A percentile compares a stretch with the other conserved stretches of the same genome.
These are phyloP conservation scores for Sarocladium oryzae DNA, from an alignment of 2,329 filamentous ascomycete species.

Conservation along the genomic window DNA sequence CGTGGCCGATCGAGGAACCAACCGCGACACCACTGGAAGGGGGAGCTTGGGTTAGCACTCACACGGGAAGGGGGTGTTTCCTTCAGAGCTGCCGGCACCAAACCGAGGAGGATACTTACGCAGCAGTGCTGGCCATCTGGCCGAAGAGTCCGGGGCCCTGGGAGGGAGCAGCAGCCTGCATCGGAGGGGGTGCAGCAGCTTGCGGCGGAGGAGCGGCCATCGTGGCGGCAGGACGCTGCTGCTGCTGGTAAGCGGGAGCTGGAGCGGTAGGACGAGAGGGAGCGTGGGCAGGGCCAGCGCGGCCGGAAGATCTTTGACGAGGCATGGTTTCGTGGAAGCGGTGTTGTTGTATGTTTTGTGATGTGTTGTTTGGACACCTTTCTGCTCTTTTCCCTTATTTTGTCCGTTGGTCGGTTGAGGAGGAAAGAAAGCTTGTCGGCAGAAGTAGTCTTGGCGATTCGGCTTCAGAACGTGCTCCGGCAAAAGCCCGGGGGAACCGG, in stretches of 20 bases:
- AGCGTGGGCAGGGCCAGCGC: slow-evolving; percentile 44
- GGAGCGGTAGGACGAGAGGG: slow-evolving; percentile 61
- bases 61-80: too few species aligned
- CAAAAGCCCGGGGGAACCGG: too few species aligned
- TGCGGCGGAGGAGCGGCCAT: slow-evolving; percentile 43
- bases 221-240: slow-evolving; percentile 62
- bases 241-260: slow-evolving; percentile 53
- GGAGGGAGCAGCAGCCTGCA: slow-evolving; percentile 37
- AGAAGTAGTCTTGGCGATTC: too few species aligned
- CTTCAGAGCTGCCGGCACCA: too few species aligned
- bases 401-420: too few species aligned
- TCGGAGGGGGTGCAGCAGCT: slow-evolving; percentile 39
- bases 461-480: too few species aligned
- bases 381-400: too few species aligned
- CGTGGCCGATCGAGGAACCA: slow-evolving; percentile 91
- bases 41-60: neutral
- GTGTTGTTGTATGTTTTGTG: too few species aligned
- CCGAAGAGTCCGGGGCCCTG: slow-evolving; percentile 82
- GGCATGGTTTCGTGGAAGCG: too few species aligned
- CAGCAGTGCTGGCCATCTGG: slow-evolving; percentile 95
- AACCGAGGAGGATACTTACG: slow-evolving; percentile 58
- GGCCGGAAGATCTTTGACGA: slow-evolving; percentile 67
- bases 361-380: too few species aligned
- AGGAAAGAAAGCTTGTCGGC: too few species aligned
- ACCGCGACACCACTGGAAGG: slow-evolving; percentile 83